Percentiles rank a stretch among this genome's conserved stretches.
Evolutionary conservation across 805 yeast genomes (phyloP).

Genomic region (Metschnikowia arizonensis): DNA sequence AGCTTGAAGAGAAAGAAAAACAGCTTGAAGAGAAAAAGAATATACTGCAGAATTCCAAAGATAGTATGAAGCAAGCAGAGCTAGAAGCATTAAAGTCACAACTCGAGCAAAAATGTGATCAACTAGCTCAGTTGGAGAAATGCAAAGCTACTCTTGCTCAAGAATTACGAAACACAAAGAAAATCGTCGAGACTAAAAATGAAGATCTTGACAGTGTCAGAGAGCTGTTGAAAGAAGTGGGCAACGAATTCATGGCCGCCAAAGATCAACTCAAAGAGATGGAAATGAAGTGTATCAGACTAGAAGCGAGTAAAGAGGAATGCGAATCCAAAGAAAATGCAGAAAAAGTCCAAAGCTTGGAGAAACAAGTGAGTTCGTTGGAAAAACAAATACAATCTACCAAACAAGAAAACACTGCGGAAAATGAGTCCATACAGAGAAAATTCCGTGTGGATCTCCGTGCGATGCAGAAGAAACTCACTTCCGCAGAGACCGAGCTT

Average conservation of each 20-base stretch:
- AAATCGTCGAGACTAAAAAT: slow-evolving; percentile 20
- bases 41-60: too few relatives aligned
- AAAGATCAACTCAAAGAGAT: slow-evolving; percentile 44
- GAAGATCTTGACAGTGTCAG: slow-evolving; percentile 67
- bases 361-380: neutral
- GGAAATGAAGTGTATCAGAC: slow-evolving; percentile 14
- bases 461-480: neutral
- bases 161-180: slow-evolving; percentile 22
- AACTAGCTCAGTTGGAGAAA: slow-evolving; percentile 12
- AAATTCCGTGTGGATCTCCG: slow-evolving; percentile 1
- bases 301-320: slow-evolving; percentile 16
- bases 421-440: neutral
- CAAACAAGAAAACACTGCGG: neutral
- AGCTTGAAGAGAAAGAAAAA: slow-evolving; percentile 2
- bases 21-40: neutral
- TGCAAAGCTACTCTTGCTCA: slow-evolving; percentile 8
- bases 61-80: neutral
- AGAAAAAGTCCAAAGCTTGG: neutral
- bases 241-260: slow-evolving; percentile 73
- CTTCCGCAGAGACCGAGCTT: neutral
- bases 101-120: slow-evolving; percentile 9
- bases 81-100: slow-evolving; percentile 7
- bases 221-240: slow-evolving; percentile 74
- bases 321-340: slow-evolving; percentile 13
- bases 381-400: neutral